Base-by-base conservation (phyloP, 2,329 filamentous ascomycete genomes). In the Claviceps digitariae region DNA sequence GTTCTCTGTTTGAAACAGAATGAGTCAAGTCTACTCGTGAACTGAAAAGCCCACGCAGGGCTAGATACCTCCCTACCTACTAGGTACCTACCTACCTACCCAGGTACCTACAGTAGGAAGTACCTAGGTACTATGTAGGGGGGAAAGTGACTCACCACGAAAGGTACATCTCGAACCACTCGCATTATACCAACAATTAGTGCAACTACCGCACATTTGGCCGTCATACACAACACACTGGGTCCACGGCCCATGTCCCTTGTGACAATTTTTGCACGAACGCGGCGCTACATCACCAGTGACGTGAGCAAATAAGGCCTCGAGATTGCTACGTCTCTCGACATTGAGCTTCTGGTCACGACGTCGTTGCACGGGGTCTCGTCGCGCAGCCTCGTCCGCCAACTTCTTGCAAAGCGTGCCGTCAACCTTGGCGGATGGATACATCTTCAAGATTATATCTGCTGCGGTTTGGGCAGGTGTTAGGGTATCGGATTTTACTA, bases 141-240 rank as follows among this genome's bases (percentile, higher is more conserved):
- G 21, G 20, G 27, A 13, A 12, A 12, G 15, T 9, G 36, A 63
- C 74, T 57, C 67, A 81, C 78, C 77, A 55, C 81, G 79, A 60
- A 81, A 82, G 15, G 77, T 81, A 56, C 79, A 82, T 50, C 78
- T 67, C 10, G 76, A 73, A 10, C 78, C 78, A 50, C 77, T 80
- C 8, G 78, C 78, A 54, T 82, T 82, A 64, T 78, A 82, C 78
- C 79, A 82, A 62, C 79, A 82, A 60, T 82, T 82, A 54, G 78
- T 74, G 57, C 79, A 82, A 60, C 76, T 80, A 10, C 79, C 78
- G 55, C 76, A 81, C 75, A 82, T 77, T 61, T 79, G 75, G 1
- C 78, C 78, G 48, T 75, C 74, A 23, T 78, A 74, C n/a, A 80
- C 67, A n/a, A 82, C 71, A 57, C 79, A 82, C 17, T 70, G 69